These are phyloP conservation scores for Xylaria curta DNA, from an alignment of 495 filamentous ascomycete species.

Conservation along the genomic window DNA sequence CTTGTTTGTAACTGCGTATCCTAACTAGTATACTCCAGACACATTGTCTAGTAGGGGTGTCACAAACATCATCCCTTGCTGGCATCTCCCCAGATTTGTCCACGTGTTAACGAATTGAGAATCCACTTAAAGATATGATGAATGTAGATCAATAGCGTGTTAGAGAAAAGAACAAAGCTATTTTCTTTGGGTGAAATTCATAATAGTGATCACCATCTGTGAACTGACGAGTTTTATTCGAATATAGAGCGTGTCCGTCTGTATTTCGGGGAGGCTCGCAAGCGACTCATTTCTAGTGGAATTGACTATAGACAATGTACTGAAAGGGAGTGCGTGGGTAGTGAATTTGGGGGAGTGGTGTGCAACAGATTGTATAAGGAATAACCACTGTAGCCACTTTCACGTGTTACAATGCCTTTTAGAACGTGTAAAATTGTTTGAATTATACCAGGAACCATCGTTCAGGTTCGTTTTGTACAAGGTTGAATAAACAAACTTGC, in stretches of 20 bases:
- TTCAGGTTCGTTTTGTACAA: neutral
- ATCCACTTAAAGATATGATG: neutral
- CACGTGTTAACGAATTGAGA: neutral
- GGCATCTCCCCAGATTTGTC: neutral
- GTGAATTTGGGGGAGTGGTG: too few relatives aligned
- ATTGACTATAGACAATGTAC: too few relatives aligned
- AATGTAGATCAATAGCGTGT: neutral
- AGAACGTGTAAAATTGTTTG: neutral
- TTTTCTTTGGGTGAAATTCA: too few relatives aligned
- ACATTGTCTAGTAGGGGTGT: neutral
- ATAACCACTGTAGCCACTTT: too few relatives aligned
- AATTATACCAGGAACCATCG: neutral
- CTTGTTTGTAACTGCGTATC: neutral
- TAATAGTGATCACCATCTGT: too few relatives aligned
- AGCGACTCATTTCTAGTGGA: too few relatives aligned
- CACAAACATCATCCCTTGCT: slow-evolving; percentile 1
- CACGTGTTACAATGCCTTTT: neutral
- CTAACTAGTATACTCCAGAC: neutral
- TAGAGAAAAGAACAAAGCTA: neutral
- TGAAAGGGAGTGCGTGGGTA: too few relatives aligned
- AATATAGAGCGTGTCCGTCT: too few relatives aligned
- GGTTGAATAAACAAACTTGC: too few relatives aligned
- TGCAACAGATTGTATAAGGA: too few relatives aligned
- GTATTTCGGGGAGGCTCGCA: too few relatives aligned
- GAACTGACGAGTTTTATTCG: neutral